Percentiles rank a stretch among this genome's conserved stretches.
Evolutionary conservation across 179 eudicot genomes (phyloP).

Genomic region (Vitellaria paradoxa): DNA sequence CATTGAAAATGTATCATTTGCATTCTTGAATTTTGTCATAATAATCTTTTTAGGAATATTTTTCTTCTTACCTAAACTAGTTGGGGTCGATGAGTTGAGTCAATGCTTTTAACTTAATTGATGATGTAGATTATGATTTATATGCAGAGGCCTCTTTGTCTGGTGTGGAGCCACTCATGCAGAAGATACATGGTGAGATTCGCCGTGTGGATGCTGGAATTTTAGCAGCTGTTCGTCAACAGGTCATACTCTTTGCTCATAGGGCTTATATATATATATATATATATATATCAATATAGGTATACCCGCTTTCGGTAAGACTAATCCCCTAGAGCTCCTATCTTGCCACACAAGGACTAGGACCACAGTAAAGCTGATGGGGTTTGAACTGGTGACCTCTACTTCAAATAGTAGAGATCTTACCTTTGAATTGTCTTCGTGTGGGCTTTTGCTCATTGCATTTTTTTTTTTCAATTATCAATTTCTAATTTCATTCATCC

Average conservation of each 20-base stretch:
- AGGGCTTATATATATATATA: neutral
- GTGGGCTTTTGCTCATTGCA: no score
- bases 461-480: no score
- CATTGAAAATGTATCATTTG: neutral
- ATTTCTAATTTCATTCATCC: no score
- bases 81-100: no score
- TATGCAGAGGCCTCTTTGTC: conserved; percentile 86
- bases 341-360: no score
- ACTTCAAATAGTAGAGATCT: no score
- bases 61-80: neutral
- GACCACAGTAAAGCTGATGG: no score
- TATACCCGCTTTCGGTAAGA: no score
- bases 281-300: no score
- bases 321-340: no score
- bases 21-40: neutral
- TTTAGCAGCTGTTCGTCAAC: conserved; percentile 93
- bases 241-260: conserved; percentile 35
- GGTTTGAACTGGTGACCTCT: no score
- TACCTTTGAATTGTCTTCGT: no score
- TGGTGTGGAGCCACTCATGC: conserved; percentile 98
- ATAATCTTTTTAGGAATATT: neutral
- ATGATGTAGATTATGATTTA: conserved; percentile 10
- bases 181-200: conserved; percentile 86
- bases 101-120: neutral
- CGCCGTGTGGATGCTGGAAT: conserved; percentile 93